Evolutionary conservation across 2,329 filamentous ascomycete species (phyloP).

Genomic region (Fusarium sublunatum): DNA sequence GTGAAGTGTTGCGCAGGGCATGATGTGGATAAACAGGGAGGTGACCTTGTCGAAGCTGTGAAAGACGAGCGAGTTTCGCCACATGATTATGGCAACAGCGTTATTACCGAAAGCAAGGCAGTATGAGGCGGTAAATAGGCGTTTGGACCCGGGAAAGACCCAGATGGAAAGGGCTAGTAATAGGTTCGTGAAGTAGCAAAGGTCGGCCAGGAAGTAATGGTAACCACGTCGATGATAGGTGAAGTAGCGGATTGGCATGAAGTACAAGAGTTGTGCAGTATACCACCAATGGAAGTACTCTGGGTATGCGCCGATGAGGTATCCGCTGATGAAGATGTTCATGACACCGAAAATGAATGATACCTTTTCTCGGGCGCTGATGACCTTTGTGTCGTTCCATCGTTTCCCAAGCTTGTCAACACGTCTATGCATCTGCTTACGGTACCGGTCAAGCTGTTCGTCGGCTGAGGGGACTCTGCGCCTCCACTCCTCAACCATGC

Average conservation of each 20-base stretch:
- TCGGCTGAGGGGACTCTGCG: slow-evolving; percentile 86
- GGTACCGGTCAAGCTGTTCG: slow-evolving; percentile 92
- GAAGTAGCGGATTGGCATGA: slow-evolving; percentile 95
- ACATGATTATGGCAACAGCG: slow-evolving; percentile 97
- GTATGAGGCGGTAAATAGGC: slow-evolving; percentile 90
- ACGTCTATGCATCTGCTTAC: slow-evolving; percentile 84
- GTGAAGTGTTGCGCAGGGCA: slow-evolving; percentile 95
- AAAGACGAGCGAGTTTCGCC: slow-evolving; percentile 98
- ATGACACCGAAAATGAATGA: slow-evolving; percentile 96
- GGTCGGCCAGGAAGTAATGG: slow-evolving; percentile 95
- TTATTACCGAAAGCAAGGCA: slow-evolving; percentile 97
- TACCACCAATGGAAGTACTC: slow-evolving; percentile 95
- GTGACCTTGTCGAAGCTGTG: slow-evolving; percentile 99
- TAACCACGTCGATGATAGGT: slow-evolving; percentile 92
- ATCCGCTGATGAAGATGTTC: slow-evolving; percentile 97
- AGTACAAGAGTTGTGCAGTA: slow-evolving; percentile 85
- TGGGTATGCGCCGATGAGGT: slow-evolving; percentile 87
- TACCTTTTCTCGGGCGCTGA: slow-evolving; percentile 91
- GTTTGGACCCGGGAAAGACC: slow-evolving; percentile 90
- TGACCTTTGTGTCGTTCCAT: slow-evolving; percentile 90
- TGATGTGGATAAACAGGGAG: slow-evolving; percentile 98
- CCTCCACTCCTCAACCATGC: slow-evolving; percentile 93
- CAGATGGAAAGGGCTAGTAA: slow-evolving; percentile 85
- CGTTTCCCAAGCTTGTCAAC: slow-evolving; percentile 87
- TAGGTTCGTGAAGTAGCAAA: slow-evolving; percentile 98